Evolutionary conservation across 1,284 basidiomycete species (phyloP).

Genomic region (Polyporus tsugae): DNA sequence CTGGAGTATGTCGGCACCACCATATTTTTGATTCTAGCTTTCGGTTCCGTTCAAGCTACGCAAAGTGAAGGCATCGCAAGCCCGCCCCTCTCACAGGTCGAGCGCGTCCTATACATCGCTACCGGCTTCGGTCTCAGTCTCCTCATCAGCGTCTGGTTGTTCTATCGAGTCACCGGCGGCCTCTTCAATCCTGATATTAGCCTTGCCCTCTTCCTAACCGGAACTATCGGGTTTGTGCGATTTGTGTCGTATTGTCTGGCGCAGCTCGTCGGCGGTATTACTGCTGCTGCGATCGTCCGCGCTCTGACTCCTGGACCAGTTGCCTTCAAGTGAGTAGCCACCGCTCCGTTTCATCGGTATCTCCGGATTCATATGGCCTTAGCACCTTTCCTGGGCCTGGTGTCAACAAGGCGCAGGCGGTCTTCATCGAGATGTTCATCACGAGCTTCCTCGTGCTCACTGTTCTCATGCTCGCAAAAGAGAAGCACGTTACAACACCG

Average conservation of each 20-base stretch:
- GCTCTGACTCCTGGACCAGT: slow-evolving; percentile 68
- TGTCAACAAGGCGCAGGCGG: slow-evolving; percentile 60
- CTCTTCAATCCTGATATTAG: slow-evolving; percentile 79
- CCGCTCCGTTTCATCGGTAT: neutral
- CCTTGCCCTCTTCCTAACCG: slow-evolving; percentile 66
- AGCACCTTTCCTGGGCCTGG: slow-evolving; percentile 57
- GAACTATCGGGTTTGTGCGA: slow-evolving; percentile 65
- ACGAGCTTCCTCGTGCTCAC: slow-evolving; percentile 67
- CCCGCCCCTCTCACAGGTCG: slow-evolving; percentile 45
- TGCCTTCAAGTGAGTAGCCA: slow-evolving; percentile 57
- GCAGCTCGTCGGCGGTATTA: slow-evolving; percentile 70
- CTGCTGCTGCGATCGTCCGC: slow-evolving; percentile 66
- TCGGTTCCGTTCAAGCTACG: slow-evolving; percentile 65
- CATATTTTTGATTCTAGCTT: slow-evolving; percentile 67
- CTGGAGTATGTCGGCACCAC: slow-evolving; percentile 66
- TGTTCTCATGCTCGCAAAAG: slow-evolving; percentile 73
- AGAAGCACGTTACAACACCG: slow-evolving; percentile 74
- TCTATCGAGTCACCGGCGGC: slow-evolving; percentile 77
- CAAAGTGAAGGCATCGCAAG: slow-evolving; percentile 35
- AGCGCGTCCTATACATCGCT: slow-evolving; percentile 65
- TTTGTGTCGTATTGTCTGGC: slow-evolving; percentile 71
- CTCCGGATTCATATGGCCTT: slow-evolving; percentile 9
- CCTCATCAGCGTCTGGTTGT: slow-evolving; percentile 76
- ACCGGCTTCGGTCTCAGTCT: slow-evolving; percentile 73
- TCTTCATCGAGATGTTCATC: slow-evolving; percentile 81